Evolutionary conservation across 108 stramenopile species (phyloP), one percentile per base, ranked within the genome.

Genomic region (Epipyxis sp.): DNA sequence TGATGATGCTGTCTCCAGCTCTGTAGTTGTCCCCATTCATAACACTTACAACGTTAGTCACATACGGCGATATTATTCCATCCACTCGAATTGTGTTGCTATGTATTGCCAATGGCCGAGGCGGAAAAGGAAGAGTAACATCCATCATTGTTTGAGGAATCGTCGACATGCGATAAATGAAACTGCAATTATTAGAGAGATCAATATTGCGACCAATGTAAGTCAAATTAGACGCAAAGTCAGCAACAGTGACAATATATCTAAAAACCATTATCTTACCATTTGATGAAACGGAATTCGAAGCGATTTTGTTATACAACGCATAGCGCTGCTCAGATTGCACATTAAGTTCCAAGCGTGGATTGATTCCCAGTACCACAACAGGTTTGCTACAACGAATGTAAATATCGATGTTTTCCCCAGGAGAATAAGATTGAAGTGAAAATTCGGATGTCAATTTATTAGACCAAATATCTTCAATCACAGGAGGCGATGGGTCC

Each of bases 321-420:
- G 61, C 61, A 37, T 65, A 3, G 20, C 13, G 61, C 13, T 65
- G 6, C 27, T 3, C 3, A 37, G 61, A 32, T 6, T 32, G 6
- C 25, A 65, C 3, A 10, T 10, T 3, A 29, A 65, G 35, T 29
- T 35, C 30, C 20, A 65, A 32, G 6, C 61, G 61, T 6, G 61
- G 61, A 16, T 10, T 32, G 6, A 65, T 29, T 16, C 61, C 61
- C 25, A 3, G 13, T 32, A 65, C 61, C 3, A 65, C 25, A 6
- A 65, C 61, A 29, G 61, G 61, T 65, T 65, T 65, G 61, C 61
- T 65, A 37, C 30, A 32, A 29, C 20, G 6, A 32, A 65, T 32
- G 6, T 32, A 16, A 6, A 65, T 13, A 16, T 37, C 6, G 34
- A 65, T 29, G 30, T 10, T 13, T 6, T 65, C 61, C 6, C 61